Percentiles rank a stretch among this genome's conserved stretches.
Conservation (phyloP, 2,329 filamentous ascomycete genomes). For the Stagonosporopsis chrysanthemi region DNA sequence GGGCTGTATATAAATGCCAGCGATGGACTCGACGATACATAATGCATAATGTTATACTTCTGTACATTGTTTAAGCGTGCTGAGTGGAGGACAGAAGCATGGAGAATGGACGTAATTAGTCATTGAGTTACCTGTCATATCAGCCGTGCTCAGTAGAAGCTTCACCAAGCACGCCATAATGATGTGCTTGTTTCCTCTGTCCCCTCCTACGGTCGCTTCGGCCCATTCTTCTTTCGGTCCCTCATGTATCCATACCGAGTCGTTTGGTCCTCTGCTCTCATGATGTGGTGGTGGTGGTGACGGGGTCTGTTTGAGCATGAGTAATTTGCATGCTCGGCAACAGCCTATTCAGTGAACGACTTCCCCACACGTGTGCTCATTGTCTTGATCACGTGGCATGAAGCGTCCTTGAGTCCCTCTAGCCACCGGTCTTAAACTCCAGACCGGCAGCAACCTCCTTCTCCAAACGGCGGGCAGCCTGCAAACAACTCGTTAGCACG, state of each 20-base stretch:
- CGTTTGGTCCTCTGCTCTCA: too few relatives aligned
- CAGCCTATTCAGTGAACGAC: neutral
- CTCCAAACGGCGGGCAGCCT: neutral
- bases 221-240: too few relatives aligned
- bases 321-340: neutral
- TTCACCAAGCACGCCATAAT: too few relatives aligned
- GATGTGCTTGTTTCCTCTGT: too few relatives aligned
- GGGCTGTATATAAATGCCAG: constrained; percentile 1
- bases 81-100: neutral
- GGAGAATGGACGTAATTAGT: too few relatives aligned
- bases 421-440: neutral
- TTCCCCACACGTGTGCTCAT: neutral
- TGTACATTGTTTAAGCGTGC: neutral
- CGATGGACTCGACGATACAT: constrained; percentile 1
- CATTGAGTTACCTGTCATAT: neutral
- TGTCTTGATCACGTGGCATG: neutral
- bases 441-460: neutral
- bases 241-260: too few relatives aligned
- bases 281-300: neutral
- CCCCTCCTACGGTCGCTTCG: too few relatives aligned
- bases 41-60: neutral
- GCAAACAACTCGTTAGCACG: neutral
- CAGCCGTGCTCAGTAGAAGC: neutral
- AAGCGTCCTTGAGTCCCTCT: neutral
- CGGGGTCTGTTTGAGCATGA: neutral